Percentiles rank a stretch among this genome's conserved stretches.
Conservation (phyloP, 2,329 filamentous ascomycete species). For the Trichoderma harzianum region DNA sequence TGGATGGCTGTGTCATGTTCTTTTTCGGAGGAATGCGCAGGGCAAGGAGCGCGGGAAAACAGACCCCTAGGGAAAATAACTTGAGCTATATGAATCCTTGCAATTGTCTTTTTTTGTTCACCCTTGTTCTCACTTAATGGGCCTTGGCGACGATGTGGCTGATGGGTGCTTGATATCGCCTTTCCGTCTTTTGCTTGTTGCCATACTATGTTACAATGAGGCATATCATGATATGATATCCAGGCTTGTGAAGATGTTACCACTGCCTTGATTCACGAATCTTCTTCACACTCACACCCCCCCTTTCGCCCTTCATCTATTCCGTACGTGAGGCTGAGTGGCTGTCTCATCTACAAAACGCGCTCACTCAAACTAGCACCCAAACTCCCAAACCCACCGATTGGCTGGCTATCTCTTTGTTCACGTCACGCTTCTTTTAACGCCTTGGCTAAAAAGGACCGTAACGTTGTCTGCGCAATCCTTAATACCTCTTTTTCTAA, state of each 20-base stretch:
- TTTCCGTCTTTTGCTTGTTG: background rate
- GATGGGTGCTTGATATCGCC: background rate
- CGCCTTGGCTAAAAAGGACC: background rate
- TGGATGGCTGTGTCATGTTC: background rate
- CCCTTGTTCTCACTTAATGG: background rate
- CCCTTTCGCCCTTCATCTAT: background rate
- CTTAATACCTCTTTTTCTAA: background rate
- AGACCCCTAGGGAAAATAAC: conserved; percentile 9
- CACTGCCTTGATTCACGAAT: background rate
- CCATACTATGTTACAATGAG: background rate
- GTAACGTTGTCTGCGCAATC: background rate
- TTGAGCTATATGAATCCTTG: conserved; percentile 11
- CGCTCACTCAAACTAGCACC: background rate
- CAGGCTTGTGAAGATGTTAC: background rate
- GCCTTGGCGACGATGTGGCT: background rate
- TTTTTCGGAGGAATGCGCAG: background rate
- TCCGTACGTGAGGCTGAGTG: background rate
- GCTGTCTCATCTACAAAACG: conserved; percentile 1
- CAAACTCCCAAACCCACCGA: background rate
- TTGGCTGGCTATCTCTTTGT: background rate
- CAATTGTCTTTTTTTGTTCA: background rate
- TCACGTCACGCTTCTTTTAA: background rate
- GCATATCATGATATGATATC: background rate
- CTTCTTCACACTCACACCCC: background rate
- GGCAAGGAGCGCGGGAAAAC: conserved; percentile 2